Base-by-base conservation (phyloP, 1,139 yeast species). In the Yamadazyma sp. region DNA sequence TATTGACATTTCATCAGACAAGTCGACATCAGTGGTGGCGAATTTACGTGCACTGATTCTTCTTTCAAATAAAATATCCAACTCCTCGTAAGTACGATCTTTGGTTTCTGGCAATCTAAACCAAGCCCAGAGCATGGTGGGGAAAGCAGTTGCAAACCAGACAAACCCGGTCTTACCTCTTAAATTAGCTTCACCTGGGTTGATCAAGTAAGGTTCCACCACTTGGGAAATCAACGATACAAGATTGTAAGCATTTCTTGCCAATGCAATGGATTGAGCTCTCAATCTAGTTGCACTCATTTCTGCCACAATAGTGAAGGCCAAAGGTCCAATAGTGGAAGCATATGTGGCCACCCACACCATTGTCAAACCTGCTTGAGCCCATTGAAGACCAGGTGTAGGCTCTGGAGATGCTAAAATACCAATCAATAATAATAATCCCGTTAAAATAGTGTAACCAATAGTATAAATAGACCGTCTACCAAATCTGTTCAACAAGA, bases 341-440 rank as follows among this genome's bases (percentile, higher is more conserved):
- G 57, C 52, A 40, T 55, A 57, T 7, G 56, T 49, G 11, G 53
- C 57, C 14, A 54, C 59, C 61, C 61, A 57, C 4, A 42, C 26
- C 47, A 56, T 49, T 2, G 56, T 51, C n/a, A 55, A 26, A 13
- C 44, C 59, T 15, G 57, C 49, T 39, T 56, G 61, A 6, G 50
- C 58, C 61, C 61, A 57, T 40, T 50, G 45, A 6, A 55, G 43
- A 1, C 47, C 45, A 13, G 44, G 36, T 8, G 43, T 33, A 38
- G 50, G 57, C 6, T 46, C 46, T n/a, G 59, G 57, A 16, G 47
- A 41, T 35, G 74, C 74, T 44, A 71, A 61, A 20, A 69, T 64
- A 35, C 70, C 73, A 35, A 39, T 50, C 72, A 66, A 59, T n/a
- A 68, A 76, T 70, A 78, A 72, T 26, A 57, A 53, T 3, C 58